Percentiles rank a stretch among this genome's conserved stretches.
phyloP scores from a whole-genome alignment of 192 early-diverging fungal genomes.

The Backusella circina region DNA sequence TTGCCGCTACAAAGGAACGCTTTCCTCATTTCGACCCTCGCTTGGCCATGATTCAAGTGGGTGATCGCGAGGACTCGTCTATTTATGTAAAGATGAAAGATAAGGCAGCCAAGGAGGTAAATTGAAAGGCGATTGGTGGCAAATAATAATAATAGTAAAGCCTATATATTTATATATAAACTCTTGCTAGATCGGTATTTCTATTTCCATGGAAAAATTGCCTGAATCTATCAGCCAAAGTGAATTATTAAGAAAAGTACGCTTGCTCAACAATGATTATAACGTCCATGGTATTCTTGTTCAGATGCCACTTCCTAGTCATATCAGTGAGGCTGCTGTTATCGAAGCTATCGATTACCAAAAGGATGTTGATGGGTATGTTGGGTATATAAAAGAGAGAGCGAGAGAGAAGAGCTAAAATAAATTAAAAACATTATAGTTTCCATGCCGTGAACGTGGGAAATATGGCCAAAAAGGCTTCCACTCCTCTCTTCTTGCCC shows the following conservation, averaged over 20 bases:
- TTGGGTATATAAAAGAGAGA: not conserved
- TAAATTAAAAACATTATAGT: conserved; percentile 39
- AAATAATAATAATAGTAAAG: too few relatives aligned
- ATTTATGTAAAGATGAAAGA: conserved; percentile 93
- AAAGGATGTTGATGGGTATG: conserved; percentile 98
- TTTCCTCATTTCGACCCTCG: conserved; percentile 78
- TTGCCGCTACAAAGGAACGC: conserved; percentile 56
- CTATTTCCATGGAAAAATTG: conserved; percentile 68
- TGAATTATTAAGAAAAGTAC: conserved; percentile 65
- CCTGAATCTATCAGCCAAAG: conserved; percentile 61
- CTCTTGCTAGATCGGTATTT: conserved; percentile 64
- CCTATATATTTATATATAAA: not conserved
- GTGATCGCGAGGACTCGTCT: conserved; percentile 88
- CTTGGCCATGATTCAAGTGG: conserved; percentile 90
- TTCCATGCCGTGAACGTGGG: conserved; percentile 96
- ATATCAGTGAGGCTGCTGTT: conserved; percentile 76
- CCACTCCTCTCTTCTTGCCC: conserved; percentile 81
- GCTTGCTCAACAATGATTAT: conserved; percentile 74
- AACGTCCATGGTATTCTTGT: conserved; percentile 92
- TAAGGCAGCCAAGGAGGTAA: conserved; percentile 80
- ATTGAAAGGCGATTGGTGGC: too few relatives aligned
- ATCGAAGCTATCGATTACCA: conserved; percentile 80
- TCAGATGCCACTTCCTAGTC: conserved; percentile 89
- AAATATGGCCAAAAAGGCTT: conserved; percentile 76
- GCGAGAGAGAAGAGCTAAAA: not conserved